These are phyloP conservation scores for Tuber umbilicatum DNA, from an alignment of 495 filamentous ascomycete species.

Conservation along the genomic window DNA sequence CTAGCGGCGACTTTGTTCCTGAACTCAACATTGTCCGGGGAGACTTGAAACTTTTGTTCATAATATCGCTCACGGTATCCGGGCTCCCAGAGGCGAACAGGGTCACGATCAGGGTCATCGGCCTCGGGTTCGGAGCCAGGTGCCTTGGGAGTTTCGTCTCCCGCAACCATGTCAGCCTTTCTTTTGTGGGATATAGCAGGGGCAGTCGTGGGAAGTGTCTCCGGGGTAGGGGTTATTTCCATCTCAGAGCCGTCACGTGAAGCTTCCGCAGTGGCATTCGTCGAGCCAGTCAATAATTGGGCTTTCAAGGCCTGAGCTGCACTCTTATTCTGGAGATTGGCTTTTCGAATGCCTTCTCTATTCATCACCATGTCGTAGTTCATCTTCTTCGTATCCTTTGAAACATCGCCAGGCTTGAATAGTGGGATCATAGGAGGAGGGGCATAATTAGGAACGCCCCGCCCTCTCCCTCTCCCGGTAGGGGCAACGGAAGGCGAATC, in stretches of 20 bases:
- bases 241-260: constrained; percentile 12
- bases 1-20: constrained; percentile 82
- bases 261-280: constrained; percentile 10
- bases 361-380: constrained; percentile 89
- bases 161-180: constrained; percentile 58
- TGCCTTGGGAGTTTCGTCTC: constrained; percentile 51
- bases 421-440: constrained; percentile 49
- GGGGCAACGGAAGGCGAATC: constrained; percentile 27
- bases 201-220: neutral
- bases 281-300: constrained; percentile 55
- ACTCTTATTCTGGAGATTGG: constrained; percentile 86
- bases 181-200: constrained; percentile 45
- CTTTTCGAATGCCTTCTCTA: constrained; percentile 63
- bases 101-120: constrained; percentile 60
- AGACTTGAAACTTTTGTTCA: constrained; percentile 90
- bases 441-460: constrained; percentile 34
- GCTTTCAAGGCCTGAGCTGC: constrained; percentile 84
- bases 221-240: constrained; percentile 4
- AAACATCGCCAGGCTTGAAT: constrained; percentile 57
- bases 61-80: constrained; percentile 96
- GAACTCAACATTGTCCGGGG: constrained; percentile 73
- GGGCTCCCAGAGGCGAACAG: constrained; percentile 85
- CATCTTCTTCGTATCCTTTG: constrained; percentile 54
- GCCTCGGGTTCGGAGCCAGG: constrained; percentile 51
- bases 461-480: constrained; percentile 24